Conservation (phyloP, 2,329 filamentous ascomycete species). For the Talaromyces sp. region DNA sequence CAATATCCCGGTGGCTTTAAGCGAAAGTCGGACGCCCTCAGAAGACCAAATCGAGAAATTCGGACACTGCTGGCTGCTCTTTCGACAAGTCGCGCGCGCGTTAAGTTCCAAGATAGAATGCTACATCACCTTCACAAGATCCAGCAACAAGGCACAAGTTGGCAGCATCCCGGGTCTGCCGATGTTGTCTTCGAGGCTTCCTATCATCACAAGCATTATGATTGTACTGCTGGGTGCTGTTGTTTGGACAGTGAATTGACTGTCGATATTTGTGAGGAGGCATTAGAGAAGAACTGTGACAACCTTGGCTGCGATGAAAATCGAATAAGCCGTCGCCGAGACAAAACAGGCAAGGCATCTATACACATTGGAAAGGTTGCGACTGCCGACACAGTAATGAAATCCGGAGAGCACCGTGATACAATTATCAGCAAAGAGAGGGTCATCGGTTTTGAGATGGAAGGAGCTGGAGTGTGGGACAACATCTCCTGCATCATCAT, state of each 20-base stretch:
- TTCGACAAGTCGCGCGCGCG: background rate
- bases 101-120: background rate
- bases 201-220: constrained; percentile 3
- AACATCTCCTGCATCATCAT: constrained; percentile 6
- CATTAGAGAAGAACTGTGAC: background rate
- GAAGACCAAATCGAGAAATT: background rate
- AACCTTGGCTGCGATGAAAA: background rate
- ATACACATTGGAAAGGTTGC: constrained; percentile 3
- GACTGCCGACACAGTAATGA: constrained; percentile 5
- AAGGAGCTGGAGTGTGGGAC: constrained; percentile 27
- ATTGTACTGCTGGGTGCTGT: background rate
- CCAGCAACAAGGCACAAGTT: background rate
- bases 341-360: background rate
- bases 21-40: background rate
- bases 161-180: background rate
- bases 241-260: background rate
- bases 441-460: constrained; percentile 28
- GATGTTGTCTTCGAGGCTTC: background rate
- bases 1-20: background rate
- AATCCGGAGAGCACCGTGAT: constrained; percentile 8
- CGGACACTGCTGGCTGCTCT: background rate
- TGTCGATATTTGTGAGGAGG: background rate
- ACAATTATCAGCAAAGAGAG: background rate
- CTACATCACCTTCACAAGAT: background rate
- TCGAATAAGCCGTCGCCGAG: background rate